These are phyloP conservation scores for Phytophthora chlamydospora DNA, from an alignment of 352 stramenopile genomes.

Conservation along the genomic window DNA sequence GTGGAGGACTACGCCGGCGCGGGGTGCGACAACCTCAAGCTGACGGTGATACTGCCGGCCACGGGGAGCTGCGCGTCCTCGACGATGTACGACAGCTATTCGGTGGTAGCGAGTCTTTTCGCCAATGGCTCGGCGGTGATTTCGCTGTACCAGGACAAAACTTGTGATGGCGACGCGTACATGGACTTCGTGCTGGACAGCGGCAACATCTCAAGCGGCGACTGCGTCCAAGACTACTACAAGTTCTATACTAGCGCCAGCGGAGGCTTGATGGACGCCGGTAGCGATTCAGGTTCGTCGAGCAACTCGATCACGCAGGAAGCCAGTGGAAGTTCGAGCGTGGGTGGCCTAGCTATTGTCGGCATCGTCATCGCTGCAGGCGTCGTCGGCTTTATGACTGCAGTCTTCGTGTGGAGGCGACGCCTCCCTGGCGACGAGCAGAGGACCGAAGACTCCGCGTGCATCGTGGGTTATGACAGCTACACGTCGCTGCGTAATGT, in stretches of 20 bases:
- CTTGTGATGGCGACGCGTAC: constrained; percentile 6
- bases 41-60: constrained; percentile 25
- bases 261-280: neutral
- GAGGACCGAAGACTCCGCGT: neutral
- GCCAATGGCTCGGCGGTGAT: constrained; percentile 33
- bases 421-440: neutral
- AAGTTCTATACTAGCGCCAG: constrained; percentile 32
- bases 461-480: constrained; percentile 6
- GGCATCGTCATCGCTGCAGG: constrained; percentile 19
- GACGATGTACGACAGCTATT: constrained; percentile 20
- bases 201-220: constrained; percentile 25
- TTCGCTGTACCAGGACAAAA: constrained; percentile 11
- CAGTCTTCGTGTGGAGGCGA: constrained; percentile 32
- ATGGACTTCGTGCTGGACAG: constrained; percentile 25
- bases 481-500: constrained; percentile 13
- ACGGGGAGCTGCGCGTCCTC: constrained; percentile 21
- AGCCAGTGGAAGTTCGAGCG: neutral
- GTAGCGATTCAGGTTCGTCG: neutral
- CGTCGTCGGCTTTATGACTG: constrained; percentile 26
- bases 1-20: constrained; percentile 25
- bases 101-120: constrained; percentile 26
- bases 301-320: neutral
- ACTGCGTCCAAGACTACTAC: constrained; percentile 31
- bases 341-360: constrained; percentile 9
- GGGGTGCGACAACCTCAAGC: constrained; percentile 20